Percentiles rank a stretch among this genome's conserved stretches.
Evolutionary conservation across 176 grass and related monocot species (phyloP).

Genomic region (Chloris gayana): DNA sequence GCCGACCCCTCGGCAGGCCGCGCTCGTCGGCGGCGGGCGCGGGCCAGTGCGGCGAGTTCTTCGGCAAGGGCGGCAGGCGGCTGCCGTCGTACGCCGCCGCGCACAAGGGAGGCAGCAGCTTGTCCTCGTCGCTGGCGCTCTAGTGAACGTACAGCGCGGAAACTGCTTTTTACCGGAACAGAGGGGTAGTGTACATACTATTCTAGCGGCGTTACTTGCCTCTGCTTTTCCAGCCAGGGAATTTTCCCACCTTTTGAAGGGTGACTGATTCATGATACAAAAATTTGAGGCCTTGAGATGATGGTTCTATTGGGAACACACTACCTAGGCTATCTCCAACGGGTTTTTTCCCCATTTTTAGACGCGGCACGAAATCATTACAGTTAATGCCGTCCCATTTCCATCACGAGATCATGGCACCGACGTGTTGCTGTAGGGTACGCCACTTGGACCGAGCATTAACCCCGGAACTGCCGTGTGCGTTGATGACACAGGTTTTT

Average conservation of each 20-base stretch:
- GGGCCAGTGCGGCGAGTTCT: slow-evolving; percentile 25
- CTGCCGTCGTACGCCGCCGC: slow-evolving; percentile 18
- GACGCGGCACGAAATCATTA: no score
- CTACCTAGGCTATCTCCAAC: no score
- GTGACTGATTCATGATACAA: background rate
- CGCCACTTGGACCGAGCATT: no score
- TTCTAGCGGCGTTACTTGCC: background rate
- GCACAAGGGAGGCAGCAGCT: slow-evolving; percentile 15
- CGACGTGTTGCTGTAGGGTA: no score
- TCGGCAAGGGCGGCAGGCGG: slow-evolving; percentile 21
- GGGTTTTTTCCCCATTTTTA: no score
- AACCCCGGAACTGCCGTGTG: no score
- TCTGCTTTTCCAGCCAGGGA: background rate
- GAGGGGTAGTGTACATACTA: background rate
- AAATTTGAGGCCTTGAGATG: no score
- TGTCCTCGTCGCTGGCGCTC: slow-evolving; percentile 43
- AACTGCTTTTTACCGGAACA: no score
- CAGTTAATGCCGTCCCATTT: no score
- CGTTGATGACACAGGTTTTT: no score
- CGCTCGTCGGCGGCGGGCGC: slow-evolving; percentile 35
- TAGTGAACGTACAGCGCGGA: slow-evolving; percentile 26
- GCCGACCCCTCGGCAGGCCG: slow-evolving; percentile 32
- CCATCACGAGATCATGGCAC: no score
- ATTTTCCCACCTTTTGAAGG: background rate
- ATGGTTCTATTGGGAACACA: no score